Percentiles rank a stretch among this genome's conserved stretches.
These are phyloP conservation scores for Aspergillus candidus DNA, from an alignment of 2,329 filamentous ascomycete species.

Conservation along the genomic window DNA sequence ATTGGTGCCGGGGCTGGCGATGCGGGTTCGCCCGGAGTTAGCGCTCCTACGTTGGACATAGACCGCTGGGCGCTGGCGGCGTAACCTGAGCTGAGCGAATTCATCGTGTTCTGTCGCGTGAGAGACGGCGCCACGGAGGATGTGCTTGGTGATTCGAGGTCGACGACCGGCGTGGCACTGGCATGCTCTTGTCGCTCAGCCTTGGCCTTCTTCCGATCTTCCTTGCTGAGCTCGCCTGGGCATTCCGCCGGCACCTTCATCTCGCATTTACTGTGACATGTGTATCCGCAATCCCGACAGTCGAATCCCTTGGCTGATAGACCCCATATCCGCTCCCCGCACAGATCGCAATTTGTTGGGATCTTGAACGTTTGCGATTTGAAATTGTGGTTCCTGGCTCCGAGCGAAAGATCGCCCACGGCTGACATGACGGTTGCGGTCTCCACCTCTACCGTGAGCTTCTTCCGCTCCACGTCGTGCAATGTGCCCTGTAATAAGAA, in stretches of 20 bases:
- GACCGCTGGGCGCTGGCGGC: slow-evolving; percentile 72
- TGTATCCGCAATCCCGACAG: slow-evolving; percentile 94
- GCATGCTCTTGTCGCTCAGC: slow-evolving; percentile 74
- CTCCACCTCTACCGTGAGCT: slow-evolving; percentile 85
- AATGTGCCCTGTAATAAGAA: slow-evolving; percentile 79
- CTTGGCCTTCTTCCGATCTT: slow-evolving; percentile 92
- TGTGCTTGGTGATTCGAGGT: slow-evolving; percentile 28
- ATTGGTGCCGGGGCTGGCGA: slow-evolving; percentile 14
- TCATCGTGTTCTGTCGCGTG: slow-evolving; percentile 80
- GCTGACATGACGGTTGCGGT: slow-evolving; percentile 85
- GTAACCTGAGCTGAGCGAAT: slow-evolving; percentile 82
- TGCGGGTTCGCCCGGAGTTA: slow-evolving; percentile 19
- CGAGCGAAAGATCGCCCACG: slow-evolving; percentile 86
- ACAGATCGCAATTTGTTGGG: slow-evolving; percentile 95
- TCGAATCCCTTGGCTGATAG: slow-evolving; percentile 94
- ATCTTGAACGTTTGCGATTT: slow-evolving; percentile 99
- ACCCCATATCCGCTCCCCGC: slow-evolving; percentile 95
- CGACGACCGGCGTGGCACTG: slow-evolving; percentile 46
- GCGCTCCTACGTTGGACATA: slow-evolving; percentile 54
- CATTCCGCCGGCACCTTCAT: slow-evolving; percentile 98
- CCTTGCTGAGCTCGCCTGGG: slow-evolving; percentile 87
- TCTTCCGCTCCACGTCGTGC: slow-evolving; percentile 75
- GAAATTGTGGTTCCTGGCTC: slow-evolving; percentile 94
- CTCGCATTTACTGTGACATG: slow-evolving; percentile 96
- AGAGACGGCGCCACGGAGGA: slow-evolving; percentile 60